A percentile compares a stretch with the other conserved stretches of the same genome.
Conservation (phyloP, 345 rosid genomes). For the Syzygium aromaticum region DNA sequence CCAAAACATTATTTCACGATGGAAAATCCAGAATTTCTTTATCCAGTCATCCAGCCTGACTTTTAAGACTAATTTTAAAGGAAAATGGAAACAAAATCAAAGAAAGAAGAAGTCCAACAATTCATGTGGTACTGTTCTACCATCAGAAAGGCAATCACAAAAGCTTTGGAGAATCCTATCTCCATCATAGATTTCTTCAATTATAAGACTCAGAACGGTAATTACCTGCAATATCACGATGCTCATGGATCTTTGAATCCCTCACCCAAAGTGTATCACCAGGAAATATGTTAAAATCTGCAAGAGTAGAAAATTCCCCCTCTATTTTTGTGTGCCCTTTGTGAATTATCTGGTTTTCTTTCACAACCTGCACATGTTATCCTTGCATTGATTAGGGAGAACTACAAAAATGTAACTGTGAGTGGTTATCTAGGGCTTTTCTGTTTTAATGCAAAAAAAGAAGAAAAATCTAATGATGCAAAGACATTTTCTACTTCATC, state of each 20-base stretch:
- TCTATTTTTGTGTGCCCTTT: slow-evolving; percentile 77
- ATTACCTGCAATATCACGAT: slow-evolving; percentile 97
- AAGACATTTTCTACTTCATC: not conserved
- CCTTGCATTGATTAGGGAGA: not conserved
- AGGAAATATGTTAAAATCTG: slow-evolving; percentile 90
- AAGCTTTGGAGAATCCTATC: not conserved
- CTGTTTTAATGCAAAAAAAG: not conserved
- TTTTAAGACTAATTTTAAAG: not conserved
- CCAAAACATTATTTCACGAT: not conserved
- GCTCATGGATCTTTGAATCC: slow-evolving; percentile 89
- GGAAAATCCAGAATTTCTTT: not conserved
- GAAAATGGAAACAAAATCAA: not conserved
- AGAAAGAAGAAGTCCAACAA: not conserved
- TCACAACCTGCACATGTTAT: slow-evolving; percentile 56
- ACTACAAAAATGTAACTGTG: not conserved
- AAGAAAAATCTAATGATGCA: not conserved
- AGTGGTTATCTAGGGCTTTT: not conserved
- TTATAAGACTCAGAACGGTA: not conserved
- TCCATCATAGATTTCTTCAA: not conserved
- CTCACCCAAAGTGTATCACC: slow-evolving; percentile 97
- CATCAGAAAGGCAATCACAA: not conserved
- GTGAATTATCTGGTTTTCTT: slow-evolving; percentile 90
- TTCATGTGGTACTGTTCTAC: not conserved
- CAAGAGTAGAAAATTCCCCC: slow-evolving; percentile 86
- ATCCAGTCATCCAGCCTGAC: not conserved